A percentile compares a stretch with the other conserved stretches of the same genome.
Evolutionary conservation across 345 rosid species (phyloP).

Genomic region (Citrus reticulata): DNA sequence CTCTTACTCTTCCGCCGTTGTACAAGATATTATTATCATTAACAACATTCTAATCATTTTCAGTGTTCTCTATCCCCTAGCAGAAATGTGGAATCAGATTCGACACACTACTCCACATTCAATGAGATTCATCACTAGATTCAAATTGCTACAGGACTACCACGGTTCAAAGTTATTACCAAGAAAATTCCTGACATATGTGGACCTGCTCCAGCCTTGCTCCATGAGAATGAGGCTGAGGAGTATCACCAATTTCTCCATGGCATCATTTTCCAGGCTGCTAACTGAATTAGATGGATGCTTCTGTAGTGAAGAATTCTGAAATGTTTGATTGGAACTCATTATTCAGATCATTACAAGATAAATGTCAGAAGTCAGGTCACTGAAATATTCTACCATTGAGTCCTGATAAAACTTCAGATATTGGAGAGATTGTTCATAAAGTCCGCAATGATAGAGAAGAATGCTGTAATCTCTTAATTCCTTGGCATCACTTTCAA

Average conservation of each 20-base stretch:
- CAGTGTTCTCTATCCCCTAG: background rate
- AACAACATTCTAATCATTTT: background rate
- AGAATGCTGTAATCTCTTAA: constrained; percentile 64
- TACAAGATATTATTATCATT: background rate
- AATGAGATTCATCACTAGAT: background rate
- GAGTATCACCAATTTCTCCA: constrained; percentile 45
- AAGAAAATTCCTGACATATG: constrained; percentile 42
- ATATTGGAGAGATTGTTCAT: constrained; percentile 44
- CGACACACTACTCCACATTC: background rate
- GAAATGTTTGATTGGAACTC: constrained; percentile 2
- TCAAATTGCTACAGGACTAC: constrained; percentile 20
- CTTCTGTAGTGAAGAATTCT: constrained; percentile 24
- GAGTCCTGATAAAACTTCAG: constrained; percentile 38
- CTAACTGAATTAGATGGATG: constrained; percentile 22
- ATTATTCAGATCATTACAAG: background rate
- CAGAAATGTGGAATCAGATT: background rate
- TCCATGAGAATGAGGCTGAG: constrained; percentile 60
- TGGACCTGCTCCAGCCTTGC: constrained; percentile 51
- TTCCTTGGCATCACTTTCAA: constrained; percentile 46
- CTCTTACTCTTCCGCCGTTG: too few relatives aligned
- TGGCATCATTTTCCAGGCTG: constrained; percentile 49
- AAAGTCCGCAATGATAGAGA: constrained; percentile 64
- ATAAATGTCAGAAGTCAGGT: background rate
- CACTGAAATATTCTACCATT: constrained; percentile 28
- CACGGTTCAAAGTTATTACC: constrained; percentile 61